Evolutionary conservation across 2,329 filamentous ascomycete genomes (phyloP).

Genomic region (Bisporella sp.): DNA sequence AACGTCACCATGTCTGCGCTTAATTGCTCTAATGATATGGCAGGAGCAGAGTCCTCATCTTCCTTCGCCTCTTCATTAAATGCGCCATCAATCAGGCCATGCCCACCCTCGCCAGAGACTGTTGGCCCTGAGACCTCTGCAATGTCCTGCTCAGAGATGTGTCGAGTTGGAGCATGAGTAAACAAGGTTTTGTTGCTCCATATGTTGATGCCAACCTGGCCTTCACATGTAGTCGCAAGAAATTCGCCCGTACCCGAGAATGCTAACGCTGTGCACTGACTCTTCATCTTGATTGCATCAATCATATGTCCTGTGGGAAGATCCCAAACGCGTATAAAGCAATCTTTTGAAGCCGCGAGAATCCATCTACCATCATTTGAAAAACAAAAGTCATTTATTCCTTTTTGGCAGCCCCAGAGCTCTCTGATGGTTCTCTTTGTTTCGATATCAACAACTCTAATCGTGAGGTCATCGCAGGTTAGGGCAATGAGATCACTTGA

Average conservation of each 20-base stretch:
- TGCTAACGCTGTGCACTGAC: conserved; percentile 73
- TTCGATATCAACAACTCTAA: conserved; percentile 83
- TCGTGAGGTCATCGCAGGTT: conserved; percentile 79
- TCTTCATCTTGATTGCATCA: conserved; percentile 77
- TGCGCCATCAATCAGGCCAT: conserved; percentile 68
- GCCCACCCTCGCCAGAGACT: conserved; percentile 74
- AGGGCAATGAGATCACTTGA: conserved; percentile 82
- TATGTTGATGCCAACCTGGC: conserved; percentile 79
- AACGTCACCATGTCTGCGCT: conserved; percentile 79
- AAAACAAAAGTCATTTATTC: conserved; percentile 78
- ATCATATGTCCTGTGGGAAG: conserved; percentile 92
- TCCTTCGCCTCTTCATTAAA: conserved; percentile 49
- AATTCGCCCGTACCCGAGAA: conserved; percentile 91
- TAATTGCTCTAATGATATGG: conserved; percentile 66
- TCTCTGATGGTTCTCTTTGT: conserved; percentile 89
- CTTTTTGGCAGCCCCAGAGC: conserved; percentile 71
- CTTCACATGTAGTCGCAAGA: conserved; percentile 80
- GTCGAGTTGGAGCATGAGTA: conserved; percentile 77
- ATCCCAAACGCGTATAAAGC: conserved; percentile 83
- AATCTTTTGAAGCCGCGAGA: conserved; percentile 76
- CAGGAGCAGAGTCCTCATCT: conserved; percentile 47
- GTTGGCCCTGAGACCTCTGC: conserved; percentile 60
- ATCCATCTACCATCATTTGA: conserved; percentile 93
- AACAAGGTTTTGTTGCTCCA: conserved; percentile 96
- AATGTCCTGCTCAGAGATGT: conserved; percentile 74